Percentiles rank a stretch among this genome's conserved stretches.
phyloP scores from a whole-genome alignment of 257 asterid species.

The Knoxia roxburghii region DNA sequence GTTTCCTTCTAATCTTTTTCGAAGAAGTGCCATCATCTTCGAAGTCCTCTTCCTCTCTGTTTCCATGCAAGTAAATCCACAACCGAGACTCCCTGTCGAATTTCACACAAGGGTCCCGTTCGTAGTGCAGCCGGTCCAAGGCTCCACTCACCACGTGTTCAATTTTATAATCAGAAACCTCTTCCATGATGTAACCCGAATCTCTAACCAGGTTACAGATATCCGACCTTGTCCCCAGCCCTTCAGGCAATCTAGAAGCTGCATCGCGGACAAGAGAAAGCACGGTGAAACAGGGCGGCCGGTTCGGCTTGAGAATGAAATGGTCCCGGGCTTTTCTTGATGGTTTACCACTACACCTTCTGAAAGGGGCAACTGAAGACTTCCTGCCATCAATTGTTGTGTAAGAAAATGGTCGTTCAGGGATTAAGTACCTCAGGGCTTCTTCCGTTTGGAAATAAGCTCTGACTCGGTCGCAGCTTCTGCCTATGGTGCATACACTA shows the following conservation, averaged over 20 bases:
- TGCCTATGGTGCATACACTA: constrained; percentile 3
- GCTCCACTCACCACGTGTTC: constrained; percentile 24
- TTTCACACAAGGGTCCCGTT: constrained; percentile 23
- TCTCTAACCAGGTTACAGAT: constrained; percentile 26
- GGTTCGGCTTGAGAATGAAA: constrained; percentile 14
- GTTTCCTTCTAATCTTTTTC: background rate
- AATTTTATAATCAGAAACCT: constrained; percentile 1
- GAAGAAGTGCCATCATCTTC: constrained; percentile 8
- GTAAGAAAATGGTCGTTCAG: constrained; percentile 13
- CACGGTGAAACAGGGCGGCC: constrained; percentile 27
- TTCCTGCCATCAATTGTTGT: constrained; percentile 26
- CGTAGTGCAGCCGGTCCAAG: constrained; percentile 26
- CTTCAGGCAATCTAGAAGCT: constrained; percentile 28
- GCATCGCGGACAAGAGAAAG: constrained; percentile 34
- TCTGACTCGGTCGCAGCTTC: constrained; percentile 18
- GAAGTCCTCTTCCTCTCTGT: constrained; percentile 24
- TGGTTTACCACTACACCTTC: constrained; percentile 12
- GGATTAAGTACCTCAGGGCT: constrained; percentile 23
- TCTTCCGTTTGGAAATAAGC: constrained; percentile 29
- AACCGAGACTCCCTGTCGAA: constrained; percentile 7
- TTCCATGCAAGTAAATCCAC: constrained; percentile 26
- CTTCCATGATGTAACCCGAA: constrained; percentile 24
- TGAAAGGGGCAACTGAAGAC: constrained; percentile 24
- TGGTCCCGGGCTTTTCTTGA: constrained; percentile 18
- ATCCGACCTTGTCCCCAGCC: constrained; percentile 24